phyloP scores from a whole-genome alignment of 768 basidiomycete genomes.

The Russula earlei region DNA sequence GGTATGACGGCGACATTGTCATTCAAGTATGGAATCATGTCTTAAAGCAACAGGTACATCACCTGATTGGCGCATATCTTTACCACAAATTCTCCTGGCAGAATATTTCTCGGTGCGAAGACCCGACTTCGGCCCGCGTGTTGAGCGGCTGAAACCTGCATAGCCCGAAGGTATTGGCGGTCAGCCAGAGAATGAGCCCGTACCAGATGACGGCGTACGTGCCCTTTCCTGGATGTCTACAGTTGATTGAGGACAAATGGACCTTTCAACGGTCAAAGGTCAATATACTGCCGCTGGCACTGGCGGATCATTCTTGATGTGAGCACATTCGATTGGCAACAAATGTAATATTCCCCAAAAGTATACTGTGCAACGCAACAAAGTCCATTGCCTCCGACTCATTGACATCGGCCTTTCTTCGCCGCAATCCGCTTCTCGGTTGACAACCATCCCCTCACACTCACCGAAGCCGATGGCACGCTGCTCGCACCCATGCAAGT shows the following conservation, averaged over 20 bases:
- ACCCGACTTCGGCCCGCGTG: not conserved
- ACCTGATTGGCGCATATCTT: constrained; percentile 24
- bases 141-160: not conserved
- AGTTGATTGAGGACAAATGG: constrained; percentile 4
- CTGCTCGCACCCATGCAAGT: constrained; percentile 32
- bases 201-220: constrained; percentile 27
- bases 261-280: constrained; percentile 29
- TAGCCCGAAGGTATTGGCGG: constrained; percentile 27
- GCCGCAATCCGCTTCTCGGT: constrained; percentile 37
- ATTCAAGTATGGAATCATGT: constrained; percentile 9
- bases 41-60: not conserved
- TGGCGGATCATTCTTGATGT: constrained; percentile 27
- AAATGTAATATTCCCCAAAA: constrained; percentile 14
- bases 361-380: constrained; percentile 30
- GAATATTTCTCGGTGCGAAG: constrained; percentile 22
- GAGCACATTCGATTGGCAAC: not conserved
- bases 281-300: constrained; percentile 24
- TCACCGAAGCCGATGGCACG: constrained; percentile 43
- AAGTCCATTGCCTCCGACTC: constrained; percentile 38
- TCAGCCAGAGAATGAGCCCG: constrained; percentile 28
- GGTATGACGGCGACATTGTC: constrained; percentile 34
- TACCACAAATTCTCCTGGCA: constrained; percentile 26
- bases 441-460: constrained; percentile 36
- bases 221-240: not conserved
- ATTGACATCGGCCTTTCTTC: constrained; percentile 41